Evolutionary conservation across 2,329 filamentous ascomycete genomes (phyloP), one percentile per base, ranked within the genome.

Genomic region (Colletotrichum costaricense): DNA sequence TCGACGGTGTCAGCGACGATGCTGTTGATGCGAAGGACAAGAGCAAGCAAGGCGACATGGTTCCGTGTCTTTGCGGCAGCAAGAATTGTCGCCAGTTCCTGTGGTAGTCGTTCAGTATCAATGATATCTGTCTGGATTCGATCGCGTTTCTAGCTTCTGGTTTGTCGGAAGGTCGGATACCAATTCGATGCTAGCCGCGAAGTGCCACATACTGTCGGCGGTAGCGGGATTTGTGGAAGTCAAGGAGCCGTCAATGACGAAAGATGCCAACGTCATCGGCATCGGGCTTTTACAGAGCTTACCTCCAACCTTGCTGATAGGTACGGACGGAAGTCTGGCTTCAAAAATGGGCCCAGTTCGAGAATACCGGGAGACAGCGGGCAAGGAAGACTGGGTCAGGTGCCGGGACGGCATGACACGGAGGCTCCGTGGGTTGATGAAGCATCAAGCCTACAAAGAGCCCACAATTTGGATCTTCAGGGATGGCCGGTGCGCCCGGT

Each of bases 61-160:
- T 86, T 5, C 81, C 75, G 68, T 92, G 90, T 77, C 79, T 91
- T 8, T 96, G 94, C 77, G 89, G 91, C 1, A 89, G 91, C 58
- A 78, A 83, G 46, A 91, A 91, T 22, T 96, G 94, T 78, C 86
- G 93, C 54, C 91, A 91, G 1, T 94, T 87, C 79, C 79, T 95
- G 54, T 95, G 93, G 93, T 91, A 54, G 63, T 63, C 4, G 19
- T 12, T 19, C 11, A 24, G 22, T 11, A 24, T 12, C 14, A 5
- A 28, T 24, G 28, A 11, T 1, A 12, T 8, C 12, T 35, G 5
- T 16, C n/a, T 28, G 19, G 8, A 38, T 16, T 12, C 26, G 16
- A 30, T 19, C 28, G 19, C 19, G 24, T 11, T 5, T 14, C 14
- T 42, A 19, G 28, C 24, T 35, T 55, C 22, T n/a, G 52, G 19